These are phyloP conservation scores for Aspergillus fischeri DNA, from an alignment of 2,329 filamentous ascomycete species.

Conservation along the genomic window DNA sequence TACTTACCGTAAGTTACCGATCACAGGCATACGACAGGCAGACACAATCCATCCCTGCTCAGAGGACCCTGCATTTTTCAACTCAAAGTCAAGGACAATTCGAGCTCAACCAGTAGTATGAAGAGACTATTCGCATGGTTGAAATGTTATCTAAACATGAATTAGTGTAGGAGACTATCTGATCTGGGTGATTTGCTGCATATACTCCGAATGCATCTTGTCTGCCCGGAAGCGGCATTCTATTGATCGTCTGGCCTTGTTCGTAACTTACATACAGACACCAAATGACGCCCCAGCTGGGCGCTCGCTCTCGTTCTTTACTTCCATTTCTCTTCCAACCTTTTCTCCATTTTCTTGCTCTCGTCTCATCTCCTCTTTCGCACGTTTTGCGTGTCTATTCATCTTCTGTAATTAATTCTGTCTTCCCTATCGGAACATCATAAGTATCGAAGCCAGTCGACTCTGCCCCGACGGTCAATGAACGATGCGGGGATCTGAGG, in stretches of 20 bases:
- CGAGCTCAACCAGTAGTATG: background rate
- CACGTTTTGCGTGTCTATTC: background rate
- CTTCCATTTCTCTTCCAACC: background rate
- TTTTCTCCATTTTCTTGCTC: background rate
- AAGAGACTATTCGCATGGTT: background rate
- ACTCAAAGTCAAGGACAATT: background rate
- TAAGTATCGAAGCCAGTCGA: background rate
- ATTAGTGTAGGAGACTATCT: background rate
- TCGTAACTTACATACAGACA: background rate
- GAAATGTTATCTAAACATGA: too few relatives aligned
- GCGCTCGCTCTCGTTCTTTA: constrained; percentile 9
- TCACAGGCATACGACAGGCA: background rate
- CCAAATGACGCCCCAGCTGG: background rate
- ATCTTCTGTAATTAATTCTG: background rate
- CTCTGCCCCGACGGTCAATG: constrained; percentile 19
- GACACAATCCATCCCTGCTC: background rate
- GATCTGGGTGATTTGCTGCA: background rate
- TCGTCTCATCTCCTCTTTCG: constrained; percentile 1
- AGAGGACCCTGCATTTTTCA: background rate
- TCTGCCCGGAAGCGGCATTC: background rate
- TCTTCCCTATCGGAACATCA: constrained; percentile 1
- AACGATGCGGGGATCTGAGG: constrained; percentile 39
- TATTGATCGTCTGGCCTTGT: too few relatives aligned
- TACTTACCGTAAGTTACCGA: background rate
- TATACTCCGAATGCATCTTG: background rate